Base-by-base conservation (phyloP, 164 flowering plant species). In the Echeveria elegans region DNA sequence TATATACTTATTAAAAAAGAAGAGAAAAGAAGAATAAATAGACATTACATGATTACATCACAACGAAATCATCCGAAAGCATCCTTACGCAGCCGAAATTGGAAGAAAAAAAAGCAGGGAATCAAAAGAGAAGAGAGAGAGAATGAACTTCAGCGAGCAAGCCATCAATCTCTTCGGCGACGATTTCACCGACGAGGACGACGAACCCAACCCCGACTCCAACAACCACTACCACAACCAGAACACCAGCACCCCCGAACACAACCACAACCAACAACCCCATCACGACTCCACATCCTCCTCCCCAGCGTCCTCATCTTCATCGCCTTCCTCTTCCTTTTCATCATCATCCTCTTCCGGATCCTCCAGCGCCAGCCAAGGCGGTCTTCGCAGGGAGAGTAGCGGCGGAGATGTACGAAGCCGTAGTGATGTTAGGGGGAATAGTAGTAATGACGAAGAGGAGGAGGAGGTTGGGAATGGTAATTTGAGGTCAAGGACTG, bases 161-260 rank as follows among this genome's bases (percentile, higher is more conserved):
- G 82, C 80, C n/a, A 71, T 70, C 0, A 82, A 88, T 66, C 2
- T 87, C 16, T 91, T 91, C 72, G 96, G 93, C 15, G 93, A 86
- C 63, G 88, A 78, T 2, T 69, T 71, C 18, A 77, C 67, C 19
- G 79, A 82, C 38, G 77, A 43, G 3, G 47, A 76, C 11, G 73
- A 72, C 16, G 32, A 28, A 28, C 18, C 61, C 18, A 15, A 38
- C 16, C 3, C 69, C 43, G 43, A 16, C 64, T 41, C 45, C 70
- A 43, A 36, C 40, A 21, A n/a, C 68, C 15, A 15, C 62, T 34
- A 69, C 37, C 59, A 69, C n/a, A 32, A 63, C 16, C 41, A 38
- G 12, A 10, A 38, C 41, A n/a, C n/a, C 4, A n/a, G n/a, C n/a
- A n/a, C n/a, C n/a, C n/a, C n/a, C n/a, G n/a, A n/a, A n/a, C n/a